Percentiles rank a stretch among this genome's conserved stretches.
These are phyloP conservation scores for Sequoiadendron giganteum DNA, from an alignment of 75 land plant genomes.

Conservation along the genomic window DNA sequence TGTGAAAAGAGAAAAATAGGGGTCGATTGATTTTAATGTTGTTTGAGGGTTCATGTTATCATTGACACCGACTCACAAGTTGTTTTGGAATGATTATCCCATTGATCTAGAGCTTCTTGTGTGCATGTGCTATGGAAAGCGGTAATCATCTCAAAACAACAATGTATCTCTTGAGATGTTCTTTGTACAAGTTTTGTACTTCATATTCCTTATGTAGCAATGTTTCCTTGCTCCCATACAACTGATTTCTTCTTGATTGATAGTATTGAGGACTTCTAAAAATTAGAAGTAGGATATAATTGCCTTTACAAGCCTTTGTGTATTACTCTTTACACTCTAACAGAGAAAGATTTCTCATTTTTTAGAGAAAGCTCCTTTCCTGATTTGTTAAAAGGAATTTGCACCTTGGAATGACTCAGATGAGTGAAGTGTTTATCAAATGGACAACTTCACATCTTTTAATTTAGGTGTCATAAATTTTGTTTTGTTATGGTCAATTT, in stretches of 20 bases:
- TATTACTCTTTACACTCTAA: constrained; percentile 12
- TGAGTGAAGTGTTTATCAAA: constrained; percentile 10
- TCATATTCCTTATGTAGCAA: constrained; percentile 13
- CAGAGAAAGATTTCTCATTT: constrained; percentile 12
- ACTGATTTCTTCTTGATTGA: constrained; percentile 10
- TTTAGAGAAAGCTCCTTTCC: constrained; percentile 13
- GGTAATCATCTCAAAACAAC: constrained; percentile 36
- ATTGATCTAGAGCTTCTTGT: constrained; percentile 25
- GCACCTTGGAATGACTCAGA: constrained; percentile 4
- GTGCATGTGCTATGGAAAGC: constrained; percentile 14
- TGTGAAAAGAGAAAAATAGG: neutral
- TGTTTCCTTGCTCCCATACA: neutral
- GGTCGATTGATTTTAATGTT: neutral
- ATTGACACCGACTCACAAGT: constrained; percentile 16
- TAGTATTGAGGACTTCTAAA: constrained; percentile 9
- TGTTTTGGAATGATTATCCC: constrained; percentile 41
- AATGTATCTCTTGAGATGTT: constrained; percentile 10
- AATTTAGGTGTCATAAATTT: neutral
- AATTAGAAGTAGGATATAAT: neutral
- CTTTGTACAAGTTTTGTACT: constrained; percentile 37
- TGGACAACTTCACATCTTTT: neutral
- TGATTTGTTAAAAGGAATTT: constrained; percentile 8
- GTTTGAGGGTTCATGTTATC: constrained; percentile 56
- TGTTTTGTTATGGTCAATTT: neutral
- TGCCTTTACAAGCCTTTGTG: constrained; percentile 5